Evolutionary conservation across 2,329 filamentous ascomycete species (phyloP).

Genomic region (Sphaerulina vaccinii): DNA sequence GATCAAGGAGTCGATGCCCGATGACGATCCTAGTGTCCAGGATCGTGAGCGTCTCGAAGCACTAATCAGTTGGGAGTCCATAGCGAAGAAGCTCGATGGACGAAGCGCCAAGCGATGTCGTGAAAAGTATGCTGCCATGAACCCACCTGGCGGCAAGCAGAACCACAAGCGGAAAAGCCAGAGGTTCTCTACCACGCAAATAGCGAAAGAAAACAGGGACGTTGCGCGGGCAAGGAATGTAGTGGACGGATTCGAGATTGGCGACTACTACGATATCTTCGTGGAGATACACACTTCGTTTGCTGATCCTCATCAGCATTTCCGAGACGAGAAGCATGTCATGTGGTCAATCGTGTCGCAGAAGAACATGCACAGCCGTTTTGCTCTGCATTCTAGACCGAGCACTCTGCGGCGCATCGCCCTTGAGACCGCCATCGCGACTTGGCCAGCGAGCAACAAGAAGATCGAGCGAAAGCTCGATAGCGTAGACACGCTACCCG

Average conservation of each 20-base stretch:
- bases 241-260: slow-evolving; percentile 40
- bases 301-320: slow-evolving; percentile 26
- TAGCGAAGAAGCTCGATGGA: slow-evolving; percentile 62
- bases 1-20: slow-evolving; percentile 40
- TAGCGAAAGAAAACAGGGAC: not conserved
- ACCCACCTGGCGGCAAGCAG: slow-evolving; percentile 32
- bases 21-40: slow-evolving; percentile 35
- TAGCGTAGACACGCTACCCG: slow-evolving; percentile 19
- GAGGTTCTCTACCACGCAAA: not conserved
- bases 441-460: slow-evolving; percentile 20
- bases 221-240: slow-evolving; percentile 20
- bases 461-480: slow-evolving; percentile 23
- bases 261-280: slow-evolving; percentile 45
- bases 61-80: slow-evolving; percentile 63
- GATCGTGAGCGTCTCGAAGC: slow-evolving; percentile 49
- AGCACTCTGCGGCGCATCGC: slow-evolving; percentile 31
- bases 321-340: slow-evolving; percentile 35
- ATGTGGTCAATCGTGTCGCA: slow-evolving; percentile 37
- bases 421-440: slow-evolving; percentile 31
- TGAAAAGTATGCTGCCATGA: slow-evolving; percentile 62
- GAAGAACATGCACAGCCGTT: slow-evolving; percentile 31
- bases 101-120: slow-evolving; percentile 66
- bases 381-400: slow-evolving; percentile 17
- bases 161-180: slow-evolving; percentile 7
- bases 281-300: slow-evolving; percentile 35